Base-by-base conservation (phyloP, 2,329 filamentous ascomycete species). In the Nannizziopsis arthrosporioides region DNA sequence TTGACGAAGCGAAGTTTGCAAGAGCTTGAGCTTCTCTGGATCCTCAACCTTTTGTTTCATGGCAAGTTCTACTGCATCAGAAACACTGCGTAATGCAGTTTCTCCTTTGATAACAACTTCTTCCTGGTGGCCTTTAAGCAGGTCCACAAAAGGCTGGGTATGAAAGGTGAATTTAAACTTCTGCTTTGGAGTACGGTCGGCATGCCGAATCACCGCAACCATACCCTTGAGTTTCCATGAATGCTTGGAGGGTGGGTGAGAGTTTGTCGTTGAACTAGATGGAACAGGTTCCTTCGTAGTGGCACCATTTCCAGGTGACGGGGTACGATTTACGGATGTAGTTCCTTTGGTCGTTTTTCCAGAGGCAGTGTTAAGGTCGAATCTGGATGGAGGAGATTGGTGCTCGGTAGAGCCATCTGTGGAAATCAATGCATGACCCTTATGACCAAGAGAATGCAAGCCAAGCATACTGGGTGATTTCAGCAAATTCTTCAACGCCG, bases 161-260 rank as follows among this genome's bases (percentile, higher is more conserved):
- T 98, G 92, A 59, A 98, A 96, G 0, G 92, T 98, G 60, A 96
- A 98, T 64, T 98, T 98, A 74, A 95, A 95, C 64, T 98, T 98
- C 60, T 98, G 92, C 68, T 98, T 98, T 2, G 92, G 92, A 1
- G 92, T 98, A 49, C 92, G 83, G 68, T 98, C 92, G 2, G 93
- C 93, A 66, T 98, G 92, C 22, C 92, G 81, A 55, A 98, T 88
- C 12, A 98, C 92, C 1, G 89, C 90, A 0, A 98, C 90, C 68
- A 98, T 89, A 10, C 92, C 92, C 68, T 98, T 98, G 45, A 98
- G 73, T 65, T 94, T 96, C 92, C 92, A 98, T 9, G 92, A 87
- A 60, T 94, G 88, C 59, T 95, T 95, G 0, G 80, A 80, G 2
- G 83, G 82, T 39, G 81, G 80, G 8, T 78, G 75, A 2, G 78